Conservation (phyloP, 495 filamentous ascomycete species). For the Hypoxylon subgilvum region DNA sequence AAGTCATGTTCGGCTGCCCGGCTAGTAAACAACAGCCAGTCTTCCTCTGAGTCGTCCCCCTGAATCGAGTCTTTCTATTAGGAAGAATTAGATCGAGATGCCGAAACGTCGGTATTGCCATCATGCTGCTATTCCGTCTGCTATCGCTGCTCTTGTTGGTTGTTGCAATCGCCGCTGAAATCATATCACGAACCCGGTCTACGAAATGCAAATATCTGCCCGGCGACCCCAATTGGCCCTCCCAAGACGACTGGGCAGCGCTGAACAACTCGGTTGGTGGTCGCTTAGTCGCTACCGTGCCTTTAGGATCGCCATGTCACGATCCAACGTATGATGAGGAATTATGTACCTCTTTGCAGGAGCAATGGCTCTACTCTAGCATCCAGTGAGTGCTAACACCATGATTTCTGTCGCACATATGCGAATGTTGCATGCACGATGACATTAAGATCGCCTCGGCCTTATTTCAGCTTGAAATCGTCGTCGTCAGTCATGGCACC, state of each 20-base stretch:
- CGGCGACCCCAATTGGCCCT: slow-evolving; percentile 56
- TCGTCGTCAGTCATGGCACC: slow-evolving; percentile 53
- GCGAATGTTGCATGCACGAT: background rate
- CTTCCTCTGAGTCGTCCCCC: too few relatives aligned
- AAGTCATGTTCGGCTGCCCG: too few relatives aligned
- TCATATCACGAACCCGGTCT: background rate
- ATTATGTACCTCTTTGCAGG: slow-evolving; percentile 11
- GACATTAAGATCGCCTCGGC: background rate
- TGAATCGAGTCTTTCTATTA: too few relatives aligned
- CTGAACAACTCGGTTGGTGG: slow-evolving; percentile 55
- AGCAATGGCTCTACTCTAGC: slow-evolving; percentile 32
- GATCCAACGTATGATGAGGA: slow-evolving; percentile 33
- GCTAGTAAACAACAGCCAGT: too few relatives aligned
- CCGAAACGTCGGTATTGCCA: too few relatives aligned
- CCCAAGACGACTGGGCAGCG: slow-evolving; percentile 44
- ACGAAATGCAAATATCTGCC: slow-evolving; percentile 36
- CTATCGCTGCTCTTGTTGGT: background rate
- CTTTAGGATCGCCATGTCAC: slow-evolving; percentile 54
- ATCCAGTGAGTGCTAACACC: slow-evolving; percentile 41
- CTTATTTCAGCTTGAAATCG: slow-evolving; percentile 55
- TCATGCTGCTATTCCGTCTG: slow-evolving; percentile 6
- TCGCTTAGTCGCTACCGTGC: slow-evolving; percentile 53
- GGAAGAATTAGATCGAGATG: too few relatives aligned
- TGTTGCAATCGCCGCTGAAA: background rate
- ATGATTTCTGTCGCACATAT: slow-evolving; percentile 2